phyloP scores from a whole-genome alignment of 306 rosid genomes.

The Prosopis cineraria region DNA sequence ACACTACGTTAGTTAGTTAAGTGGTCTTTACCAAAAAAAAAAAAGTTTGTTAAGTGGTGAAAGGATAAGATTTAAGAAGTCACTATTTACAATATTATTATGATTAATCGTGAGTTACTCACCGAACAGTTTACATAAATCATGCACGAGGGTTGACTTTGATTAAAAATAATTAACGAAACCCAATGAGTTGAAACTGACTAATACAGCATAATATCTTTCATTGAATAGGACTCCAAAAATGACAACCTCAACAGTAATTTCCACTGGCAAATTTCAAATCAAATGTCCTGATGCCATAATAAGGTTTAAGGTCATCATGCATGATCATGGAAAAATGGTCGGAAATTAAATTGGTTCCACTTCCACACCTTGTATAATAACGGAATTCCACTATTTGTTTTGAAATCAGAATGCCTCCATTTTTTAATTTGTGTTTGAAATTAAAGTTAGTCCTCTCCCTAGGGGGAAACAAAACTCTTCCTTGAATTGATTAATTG shows the following conservation, averaged over 20 bases:
- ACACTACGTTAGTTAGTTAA: too few species aligned
- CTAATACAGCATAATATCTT: background rate
- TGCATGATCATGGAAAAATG: background rate
- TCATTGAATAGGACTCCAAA: background rate
- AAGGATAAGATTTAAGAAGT: background rate
- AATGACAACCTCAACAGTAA: background rate
- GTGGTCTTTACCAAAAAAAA: too few species aligned
- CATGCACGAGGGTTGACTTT: background rate
- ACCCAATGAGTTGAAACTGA: conserved; percentile 1
- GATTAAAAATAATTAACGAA: background rate
- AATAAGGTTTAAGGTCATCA: conserved; percentile 1
- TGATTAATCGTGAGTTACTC: background rate
- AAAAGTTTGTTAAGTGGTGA: background rate
- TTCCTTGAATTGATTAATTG: background rate
- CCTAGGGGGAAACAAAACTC: too few species aligned
- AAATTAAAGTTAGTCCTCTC: background rate
- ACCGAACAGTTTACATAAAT: background rate
- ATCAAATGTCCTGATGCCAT: background rate
- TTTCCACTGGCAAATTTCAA: background rate
- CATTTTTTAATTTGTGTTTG: background rate
- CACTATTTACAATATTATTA: background rate
- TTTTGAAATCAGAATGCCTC: background rate
- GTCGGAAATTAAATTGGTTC: background rate
- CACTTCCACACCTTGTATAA: background rate
- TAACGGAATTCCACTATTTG: background rate